Conservation (phyloP, 495 filamentous ascomycete genomes). For the Durotheca rogersii region DNA sequence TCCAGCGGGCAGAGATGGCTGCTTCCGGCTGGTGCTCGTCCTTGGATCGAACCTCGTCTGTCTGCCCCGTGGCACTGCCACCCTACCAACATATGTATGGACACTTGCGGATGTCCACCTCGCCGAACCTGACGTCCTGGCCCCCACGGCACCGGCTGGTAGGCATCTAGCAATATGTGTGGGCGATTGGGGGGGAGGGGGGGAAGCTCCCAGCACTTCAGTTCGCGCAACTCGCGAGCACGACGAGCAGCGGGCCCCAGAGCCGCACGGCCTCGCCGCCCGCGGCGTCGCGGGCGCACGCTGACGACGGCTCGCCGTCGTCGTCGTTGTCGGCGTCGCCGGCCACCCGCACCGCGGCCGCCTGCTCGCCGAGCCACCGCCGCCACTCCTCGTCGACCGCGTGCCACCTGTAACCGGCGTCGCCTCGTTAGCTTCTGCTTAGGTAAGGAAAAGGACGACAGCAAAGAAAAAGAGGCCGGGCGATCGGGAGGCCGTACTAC, state of each 20-base stretch:
- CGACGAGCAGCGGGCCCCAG: slow-evolving; percentile 20
- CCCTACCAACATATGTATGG: too few species aligned
- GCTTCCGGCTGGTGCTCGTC: too few species aligned
- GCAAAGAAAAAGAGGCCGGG: too few species aligned
- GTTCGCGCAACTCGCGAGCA: slow-evolving; percentile 10
- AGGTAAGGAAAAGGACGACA: not conserved
- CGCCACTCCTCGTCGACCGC: slow-evolving; percentile 29
- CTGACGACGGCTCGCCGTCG: too few species aligned
- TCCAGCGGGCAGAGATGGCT: too few species aligned
- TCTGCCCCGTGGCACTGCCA: too few species aligned
- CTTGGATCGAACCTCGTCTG: too few species aligned
- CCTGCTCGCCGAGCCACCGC: slow-evolving; percentile 30
- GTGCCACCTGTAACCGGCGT: slow-evolving; percentile 22
- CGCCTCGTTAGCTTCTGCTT: slow-evolving; percentile 8
- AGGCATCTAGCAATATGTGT: too few species aligned
- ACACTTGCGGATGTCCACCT: too few species aligned
- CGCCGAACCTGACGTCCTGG: too few species aligned
- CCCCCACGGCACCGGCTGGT: not conserved
- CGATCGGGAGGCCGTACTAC: too few species aligned
- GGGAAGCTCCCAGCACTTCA: not conserved
- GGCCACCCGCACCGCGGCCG: not conserved
- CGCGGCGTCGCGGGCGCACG: not conserved
- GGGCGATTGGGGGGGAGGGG: too few species aligned
- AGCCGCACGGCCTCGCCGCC: slow-evolving; percentile 1
- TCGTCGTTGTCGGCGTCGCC: slow-evolving; percentile 1